These are phyloP conservation scores for Oleoguttula mirabilis DNA, from an alignment of 495 filamentous ascomycete species.

Conservation along the genomic window DNA sequence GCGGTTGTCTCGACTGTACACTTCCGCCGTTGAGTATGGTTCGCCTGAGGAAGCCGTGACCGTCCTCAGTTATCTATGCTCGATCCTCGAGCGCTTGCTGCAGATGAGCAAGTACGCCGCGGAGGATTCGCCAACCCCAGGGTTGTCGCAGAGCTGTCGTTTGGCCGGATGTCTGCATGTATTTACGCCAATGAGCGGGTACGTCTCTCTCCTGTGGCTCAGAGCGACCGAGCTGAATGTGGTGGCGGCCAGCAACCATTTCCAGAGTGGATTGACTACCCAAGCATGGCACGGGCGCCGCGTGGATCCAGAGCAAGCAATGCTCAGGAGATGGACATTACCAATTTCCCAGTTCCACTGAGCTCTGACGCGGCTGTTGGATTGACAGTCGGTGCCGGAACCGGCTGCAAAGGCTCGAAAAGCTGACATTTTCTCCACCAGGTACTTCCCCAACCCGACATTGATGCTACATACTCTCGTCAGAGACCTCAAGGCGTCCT, in stretches of 20 bases:
- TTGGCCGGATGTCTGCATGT: conserved; percentile 10
- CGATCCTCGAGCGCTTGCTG: conserved; percentile 6
- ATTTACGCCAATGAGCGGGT: conserved; percentile 12
- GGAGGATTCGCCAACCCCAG: conserved; percentile 8
- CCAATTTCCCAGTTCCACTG: too few species aligned
- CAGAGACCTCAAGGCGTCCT: conserved; percentile 12
- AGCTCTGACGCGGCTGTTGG: too few species aligned
- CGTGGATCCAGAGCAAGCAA: too few species aligned
- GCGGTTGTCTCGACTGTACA: conserved; percentile 12
- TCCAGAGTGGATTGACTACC: too few species aligned
- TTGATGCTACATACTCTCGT: conserved; percentile 15
- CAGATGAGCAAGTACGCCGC: conserved; percentile 1
- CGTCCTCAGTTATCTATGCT: conserved; percentile 5
- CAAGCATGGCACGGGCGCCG: too few species aligned
- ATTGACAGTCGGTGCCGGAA: too few species aligned
- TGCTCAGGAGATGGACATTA: too few species aligned
- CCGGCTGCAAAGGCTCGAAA: too few species aligned
- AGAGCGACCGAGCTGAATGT: background rate
- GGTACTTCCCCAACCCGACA: conserved; percentile 18
- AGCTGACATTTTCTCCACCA: too few species aligned
- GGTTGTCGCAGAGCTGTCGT: conserved; percentile 9
- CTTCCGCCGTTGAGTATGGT: conserved; percentile 6
- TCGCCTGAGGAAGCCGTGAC: conserved; percentile 6
- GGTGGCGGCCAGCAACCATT: too few species aligned
- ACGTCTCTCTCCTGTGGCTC: background rate